These are phyloP conservation scores for Oxytropis ochrocephala DNA, from an alignment of 306 rosid species.

Conservation along the genomic window DNA sequence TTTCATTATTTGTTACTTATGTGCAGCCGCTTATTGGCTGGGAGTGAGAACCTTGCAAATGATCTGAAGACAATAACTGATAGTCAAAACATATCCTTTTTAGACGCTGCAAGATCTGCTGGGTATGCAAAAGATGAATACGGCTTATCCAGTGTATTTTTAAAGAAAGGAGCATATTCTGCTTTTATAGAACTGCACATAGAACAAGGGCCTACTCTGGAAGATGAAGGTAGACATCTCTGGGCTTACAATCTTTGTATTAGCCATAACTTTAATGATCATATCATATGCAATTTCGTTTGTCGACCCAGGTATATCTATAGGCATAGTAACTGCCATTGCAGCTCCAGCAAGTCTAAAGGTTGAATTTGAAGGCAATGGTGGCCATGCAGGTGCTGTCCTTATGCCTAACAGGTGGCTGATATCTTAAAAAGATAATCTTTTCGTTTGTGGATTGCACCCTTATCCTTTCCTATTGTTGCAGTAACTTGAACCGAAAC, in stretches of 20 bases:
- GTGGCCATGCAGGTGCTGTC: conserved; percentile 96
- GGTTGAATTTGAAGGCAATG: conserved; percentile 90
- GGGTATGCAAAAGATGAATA: conserved; percentile 59
- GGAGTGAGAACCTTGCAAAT: conserved; percentile 58
- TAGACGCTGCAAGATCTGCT: conserved; percentile 75
- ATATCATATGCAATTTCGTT: neutral
- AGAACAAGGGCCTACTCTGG: conserved; percentile 92
- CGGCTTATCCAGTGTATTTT: conserved; percentile 59
- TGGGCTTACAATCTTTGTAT: neutral
- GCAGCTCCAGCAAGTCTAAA: conserved; percentile 94
- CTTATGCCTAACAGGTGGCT: conserved; percentile 84
- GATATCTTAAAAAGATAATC: conserved; percentile 1
- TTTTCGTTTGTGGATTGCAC: neutral
- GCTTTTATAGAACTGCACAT: conserved; percentile 93
- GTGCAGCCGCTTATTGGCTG: conserved; percentile 81
- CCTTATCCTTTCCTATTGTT: conserved; percentile 11
- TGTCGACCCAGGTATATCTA: conserved; percentile 50
- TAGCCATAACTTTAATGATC: neutral
- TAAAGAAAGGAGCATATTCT: conserved; percentile 71
- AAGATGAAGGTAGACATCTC: conserved; percentile 65
- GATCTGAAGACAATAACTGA: conserved; percentile 64
- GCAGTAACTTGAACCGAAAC: neutral
- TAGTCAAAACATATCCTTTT: conserved; percentile 68
- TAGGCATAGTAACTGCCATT: conserved; percentile 87
- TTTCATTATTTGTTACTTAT: conserved; percentile 21